Base-by-base conservation (phyloP, 2,329 filamentous ascomycete genomes). In the Talaromyces sp. region DNA sequence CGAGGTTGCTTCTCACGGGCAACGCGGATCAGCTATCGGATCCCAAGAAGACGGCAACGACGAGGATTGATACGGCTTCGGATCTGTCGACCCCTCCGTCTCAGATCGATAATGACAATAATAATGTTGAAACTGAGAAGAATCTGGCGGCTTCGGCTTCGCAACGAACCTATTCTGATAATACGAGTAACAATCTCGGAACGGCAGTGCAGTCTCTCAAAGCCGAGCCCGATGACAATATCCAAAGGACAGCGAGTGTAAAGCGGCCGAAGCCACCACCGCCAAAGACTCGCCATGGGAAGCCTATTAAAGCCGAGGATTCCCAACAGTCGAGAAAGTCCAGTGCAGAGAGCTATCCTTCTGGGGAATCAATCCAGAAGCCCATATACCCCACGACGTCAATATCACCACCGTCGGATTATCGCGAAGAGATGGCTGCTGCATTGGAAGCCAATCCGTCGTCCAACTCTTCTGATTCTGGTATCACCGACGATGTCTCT, bases 201-300 rank as follows among this genome's bases (percentile, higher is more conserved):
- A 27, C 44, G 75, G 56, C 83, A 84, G 34, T 81, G 82, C 31
- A 86, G 83, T 53, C 87, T 79, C 10, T 77, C 80, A 3, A 84
- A 86, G 56, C 78, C 79, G 1, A 85, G 86, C 47, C 79, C 79
- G 44, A 77, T 83, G 59, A 77, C n/a, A 40, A n/a, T 72, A 44
- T 61, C n/a, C 55, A 51, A 16, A 59, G 54, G 16, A 31, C 57
- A 8, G 14, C 50, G 7, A 63, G 61, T 30, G 18, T 57, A 68
- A 82, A 65, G 89, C 88, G 54, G 70, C 87, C 85, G 74, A 85
- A 85, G 65, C 89, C 89, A 14, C 90, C 90, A 5, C 89, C 89
- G 6, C 90, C 90, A 10, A 91, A 84, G 70, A 92, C 89, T 57
- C 86, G 90, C 60, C 90, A 93, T 76, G 91, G 91, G 4, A 93